A percentile compares a stretch with the other conserved stretches of the same genome.
These are phyloP conservation scores for Colletotrichum siamense DNA, from an alignment of 2,329 filamentous ascomycete genomes.

Conservation along the genomic window DNA sequence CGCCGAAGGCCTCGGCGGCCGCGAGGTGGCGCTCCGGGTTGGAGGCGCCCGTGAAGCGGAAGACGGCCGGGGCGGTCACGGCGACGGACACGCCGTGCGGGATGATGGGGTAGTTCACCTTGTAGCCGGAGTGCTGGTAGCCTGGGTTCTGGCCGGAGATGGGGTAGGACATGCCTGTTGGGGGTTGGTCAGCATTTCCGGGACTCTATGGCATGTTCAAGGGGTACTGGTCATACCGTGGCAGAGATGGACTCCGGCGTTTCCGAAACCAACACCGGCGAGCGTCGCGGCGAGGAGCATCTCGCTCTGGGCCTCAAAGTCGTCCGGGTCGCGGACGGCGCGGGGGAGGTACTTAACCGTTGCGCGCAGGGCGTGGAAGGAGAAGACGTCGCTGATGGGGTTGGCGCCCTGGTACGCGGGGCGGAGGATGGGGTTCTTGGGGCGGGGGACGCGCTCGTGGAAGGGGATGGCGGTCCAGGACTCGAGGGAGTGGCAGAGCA, in stretches of 20 bases:
- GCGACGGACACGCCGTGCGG: slow-evolving; percentile 96
- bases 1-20: slow-evolving; percentile 89
- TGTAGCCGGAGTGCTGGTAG: slow-evolving; percentile 68
- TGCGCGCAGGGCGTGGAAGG: slow-evolving; percentile 79
- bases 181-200: not conserved
- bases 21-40: slow-evolving; percentile 92
- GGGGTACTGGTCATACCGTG: slow-evolving; percentile 51
- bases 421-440: slow-evolving; percentile 85
- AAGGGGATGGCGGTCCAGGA: slow-evolving; percentile 98
- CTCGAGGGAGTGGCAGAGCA: slow-evolving; percentile 93
- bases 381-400: slow-evolving; percentile 97
- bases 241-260: slow-evolving; percentile 88
- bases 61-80: slow-evolving; percentile 91
- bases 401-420: slow-evolving; percentile 98
- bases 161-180: slow-evolving; percentile 90
- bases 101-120: slow-evolving; percentile 78
- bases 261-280: slow-evolving; percentile 95
- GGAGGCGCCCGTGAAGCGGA: slow-evolving; percentile 88
- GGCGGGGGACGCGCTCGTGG: slow-evolving; percentile 82
- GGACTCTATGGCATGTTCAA: not conserved
- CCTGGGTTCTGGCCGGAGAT: slow-evolving; percentile 90
- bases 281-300: slow-evolving; percentile 96
- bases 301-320: slow-evolving; percentile 89
- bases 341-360: slow-evolving; percentile 94
- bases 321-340: slow-evolving; percentile 85